Base-by-base conservation (phyloP, 2,329 filamentous ascomycete genomes). In the Clathrospora elynae region DNA sequence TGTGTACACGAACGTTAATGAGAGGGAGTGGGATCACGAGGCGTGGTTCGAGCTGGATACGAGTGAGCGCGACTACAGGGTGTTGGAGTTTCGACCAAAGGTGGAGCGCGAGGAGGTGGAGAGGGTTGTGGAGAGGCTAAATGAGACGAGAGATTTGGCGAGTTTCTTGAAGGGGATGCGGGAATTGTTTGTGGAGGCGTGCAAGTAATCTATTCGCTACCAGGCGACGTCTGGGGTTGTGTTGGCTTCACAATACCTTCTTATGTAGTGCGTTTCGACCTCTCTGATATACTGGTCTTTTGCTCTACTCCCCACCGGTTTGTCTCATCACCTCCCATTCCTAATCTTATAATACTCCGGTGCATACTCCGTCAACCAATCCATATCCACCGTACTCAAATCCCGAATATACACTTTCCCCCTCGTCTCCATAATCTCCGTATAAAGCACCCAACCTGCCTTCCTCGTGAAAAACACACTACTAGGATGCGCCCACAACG, bases 391-490 rank as follows among this genome's bases (percentile, higher is more conserved):
- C 74, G 89, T 93, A n/a, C 86, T 93, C 46, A 97, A 76, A 70
- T 97, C 92, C 41, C 90, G 79, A 59, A 99, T 95, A 66, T 86
- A 97, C 0, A 82, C 90, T 77, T 97, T 97, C 52, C 82, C 83
- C 7, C 86, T 83, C 4, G 88, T 95, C 73, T 97, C 89, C 78
- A 96, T 83, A 24, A 96, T 83, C 72, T 96, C 92, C 60, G 95
- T 87, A 64, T 96, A 99, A 22, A 99, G 81, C 7, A 97, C 90
- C 90, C 92, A 97, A 53, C 96, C 90, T 8, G 90, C 90, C 74
- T 95, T 96, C 42, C 91, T 84, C 70, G 96, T 95, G 76, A 97
- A 97, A 84, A 97, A 90, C 56, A 97, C 73, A 25, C 88, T 95
- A 63, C 84, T 95, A 1, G 93, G 93, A 71, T 99, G 93, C 14